Base-by-base conservation (phyloP, 2,329 filamentous ascomycete species). In the Xylaria sp. region DNA sequence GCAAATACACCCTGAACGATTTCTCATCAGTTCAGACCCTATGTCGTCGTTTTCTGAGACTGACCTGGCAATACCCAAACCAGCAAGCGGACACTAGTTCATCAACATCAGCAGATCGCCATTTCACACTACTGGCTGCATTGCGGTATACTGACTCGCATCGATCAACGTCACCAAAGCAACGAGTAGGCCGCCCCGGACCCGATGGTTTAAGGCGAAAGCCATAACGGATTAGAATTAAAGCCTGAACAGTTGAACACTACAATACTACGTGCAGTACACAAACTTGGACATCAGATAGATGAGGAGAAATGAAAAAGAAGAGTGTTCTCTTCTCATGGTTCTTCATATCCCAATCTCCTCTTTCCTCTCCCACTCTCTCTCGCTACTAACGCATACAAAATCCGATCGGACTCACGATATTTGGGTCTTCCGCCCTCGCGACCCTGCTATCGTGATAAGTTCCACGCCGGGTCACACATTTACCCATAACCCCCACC, bases 1-100 rank as follows among this genome's bases (percentile, higher is more conserved):
- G 78, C 77, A 55, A 80, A 80, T 7, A 80, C 78, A 2, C 78
- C 78, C 72, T 80, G 69, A 33, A 70, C 4, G 12, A 15, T 14
- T n/a, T 23, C 28, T 21, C 3, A n/a, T 61, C 12, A 55, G 43
- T 19, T 37, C 4, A 38, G 17, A 38, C 50, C 38, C 43, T 31
- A 35, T 45, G 2, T 33, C 17, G 11, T 12, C 37, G 5, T 33
- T 14, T n/a, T 54, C 65, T 63, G 8, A 70, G 74, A 37, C 65
- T 69, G 49, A 72, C 71, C 67, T 74, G 72, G 52, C 68, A 71
- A 47, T 74, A 74, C 8, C 72, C 72, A 59, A 74, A 74, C 71
- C 72, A 73, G 37, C 72, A 73, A 5, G 70, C 66, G 25, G 72
- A 73, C 51, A 72, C 72, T 73, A n/a, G 15, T 43, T 43, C 12